Evolutionary conservation across 345 rosid genomes (phyloP), one percentile per base, ranked within the genome.

Genomic region (Salix dunnii): DNA sequence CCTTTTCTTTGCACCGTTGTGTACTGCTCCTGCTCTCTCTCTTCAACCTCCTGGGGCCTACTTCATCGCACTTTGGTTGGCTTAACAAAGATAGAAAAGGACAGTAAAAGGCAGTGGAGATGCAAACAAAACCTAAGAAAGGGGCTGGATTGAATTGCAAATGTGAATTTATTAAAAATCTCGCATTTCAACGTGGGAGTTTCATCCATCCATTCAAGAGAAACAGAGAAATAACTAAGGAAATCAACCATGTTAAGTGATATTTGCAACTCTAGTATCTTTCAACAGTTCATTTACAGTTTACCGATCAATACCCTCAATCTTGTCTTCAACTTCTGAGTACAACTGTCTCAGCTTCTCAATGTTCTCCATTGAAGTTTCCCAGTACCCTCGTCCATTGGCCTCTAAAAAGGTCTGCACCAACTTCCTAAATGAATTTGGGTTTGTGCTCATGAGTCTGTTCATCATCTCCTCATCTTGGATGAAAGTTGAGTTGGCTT

Each of bases 361-460:
- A 35, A 96, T 87, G 43, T 92, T 93, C 62, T 93, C 88, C 75
- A 79, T 86, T 0, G 96, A 87, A 61, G 98, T 96, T 58, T 96
- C 97, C 99, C 99, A 96, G 73, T 93, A 96, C 6, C 99, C 97
- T 6, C 99, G 97, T 36, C 99, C 99, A 63, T 91, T 93, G 53
- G 99, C 99, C 77, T 96, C 99, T 86, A 93, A 78, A 92, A 96
- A 96, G 70, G 98, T 96, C 84, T 96, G 99, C 82, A 96, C 28
- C 88, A 93, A 69, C 83, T 96, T 96, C 87, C 99, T 87, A 79
- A 96, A 93, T 31, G 98, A 96, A 75, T 91, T 96, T 0, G 99
- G 99, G 82, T 96, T 96, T 0, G 89, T 92, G 79, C 73, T 90
- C 95, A 93, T 90, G 25, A 96, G 91, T 83, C 94, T 89, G 31